A percentile compares a stretch with the other conserved stretches of the same genome.
Evolutionary conservation across 1,284 basidiomycete species (phyloP).

Genomic region (Cutaneotrichosporon sp.): DNA sequence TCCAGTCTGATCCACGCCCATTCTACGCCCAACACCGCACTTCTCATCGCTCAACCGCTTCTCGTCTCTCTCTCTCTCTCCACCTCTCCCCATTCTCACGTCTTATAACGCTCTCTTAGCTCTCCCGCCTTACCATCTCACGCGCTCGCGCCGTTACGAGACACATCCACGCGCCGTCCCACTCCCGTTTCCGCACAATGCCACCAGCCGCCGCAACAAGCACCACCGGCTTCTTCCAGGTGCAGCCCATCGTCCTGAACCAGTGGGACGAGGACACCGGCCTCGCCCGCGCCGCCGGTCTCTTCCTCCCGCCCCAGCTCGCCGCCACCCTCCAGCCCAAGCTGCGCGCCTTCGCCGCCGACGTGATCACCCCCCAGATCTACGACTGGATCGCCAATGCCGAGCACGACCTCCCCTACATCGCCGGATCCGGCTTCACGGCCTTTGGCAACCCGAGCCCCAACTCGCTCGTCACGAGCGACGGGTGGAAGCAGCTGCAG

Average conservation of each 20-base stretch:
- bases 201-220: conserved; percentile 10
- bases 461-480: conserved; percentile 17
- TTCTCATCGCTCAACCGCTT: no score
- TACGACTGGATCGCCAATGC: conserved; percentile 13
- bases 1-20: no score
- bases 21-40: no score
- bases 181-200: neutral
- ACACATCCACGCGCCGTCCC: no score
- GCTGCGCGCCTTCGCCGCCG: conserved; percentile 9
- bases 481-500: conserved; percentile 26
- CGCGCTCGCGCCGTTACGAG: no score
- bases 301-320: conserved; percentile 9
- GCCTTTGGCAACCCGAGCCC: conserved; percentile 15
- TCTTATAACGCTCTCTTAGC: no score
- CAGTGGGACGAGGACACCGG: conserved; percentile 16
- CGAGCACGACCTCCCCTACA: conserved; percentile 18
- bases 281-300: conserved; percentile 6
- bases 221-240: conserved; percentile 22
- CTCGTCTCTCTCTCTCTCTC: no score
- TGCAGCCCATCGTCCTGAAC: conserved; percentile 13
- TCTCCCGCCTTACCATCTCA: no score
- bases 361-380: conserved; percentile 4
- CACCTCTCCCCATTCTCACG: no score
- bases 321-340: neutral
- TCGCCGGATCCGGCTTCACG: conserved; percentile 14